These are phyloP conservation scores for Fagus crenata DNA, from an alignment of 306 rosid genomes.

Conservation along the genomic window DNA sequence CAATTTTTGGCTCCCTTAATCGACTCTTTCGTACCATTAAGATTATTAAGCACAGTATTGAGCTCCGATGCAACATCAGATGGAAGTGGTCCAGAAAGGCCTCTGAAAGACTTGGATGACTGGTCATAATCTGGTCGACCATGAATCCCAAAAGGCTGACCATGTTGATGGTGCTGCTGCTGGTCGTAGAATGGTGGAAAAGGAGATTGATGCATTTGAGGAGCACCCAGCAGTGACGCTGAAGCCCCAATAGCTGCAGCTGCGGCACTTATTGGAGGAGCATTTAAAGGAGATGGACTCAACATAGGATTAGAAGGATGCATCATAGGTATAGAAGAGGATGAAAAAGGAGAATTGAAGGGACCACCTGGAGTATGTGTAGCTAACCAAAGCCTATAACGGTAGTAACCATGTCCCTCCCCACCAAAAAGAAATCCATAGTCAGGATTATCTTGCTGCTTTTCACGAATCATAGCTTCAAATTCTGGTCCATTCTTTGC, in stretches of 20 bases:
- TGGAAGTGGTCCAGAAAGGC: slow-evolving; percentile 87
- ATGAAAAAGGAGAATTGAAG: slow-evolving; percentile 63
- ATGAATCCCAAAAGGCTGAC: slow-evolving; percentile 67
- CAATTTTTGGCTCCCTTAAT: slow-evolving; percentile 91
- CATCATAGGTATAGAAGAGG: slow-evolving; percentile 63
- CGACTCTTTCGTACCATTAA: slow-evolving; percentile 90
- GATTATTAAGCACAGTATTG: slow-evolving; percentile 55
- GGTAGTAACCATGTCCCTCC: slow-evolving; percentile 83
- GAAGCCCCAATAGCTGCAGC: slow-evolving; percentile 53
- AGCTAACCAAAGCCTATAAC: slow-evolving; percentile 79
- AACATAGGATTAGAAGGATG: slow-evolving; percentile 82
- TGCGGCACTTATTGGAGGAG: slow-evolving; percentile 50
- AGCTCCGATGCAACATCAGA: slow-evolving; percentile 84
- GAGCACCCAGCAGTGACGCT: slow-evolving; percentile 55
- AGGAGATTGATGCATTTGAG: slow-evolving; percentile 56
- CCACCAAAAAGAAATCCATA: slow-evolving; percentile 93
- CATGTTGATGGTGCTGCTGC: slow-evolving; percentile 74
- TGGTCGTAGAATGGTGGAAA: slow-evolving; percentile 66
- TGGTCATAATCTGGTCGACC: slow-evolving; percentile 82
- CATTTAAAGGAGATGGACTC: slow-evolving; percentile 58
- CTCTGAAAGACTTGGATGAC: slow-evolving; percentile 69
- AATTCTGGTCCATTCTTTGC: slow-evolving; percentile 94
- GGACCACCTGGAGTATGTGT: slow-evolving; percentile 64
- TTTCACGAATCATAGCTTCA: slow-evolving; percentile 94
- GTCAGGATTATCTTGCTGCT: slow-evolving; percentile 89